phyloP scores from a whole-genome alignment of 257 asterid species.

The Coffea eugenioides region DNA sequence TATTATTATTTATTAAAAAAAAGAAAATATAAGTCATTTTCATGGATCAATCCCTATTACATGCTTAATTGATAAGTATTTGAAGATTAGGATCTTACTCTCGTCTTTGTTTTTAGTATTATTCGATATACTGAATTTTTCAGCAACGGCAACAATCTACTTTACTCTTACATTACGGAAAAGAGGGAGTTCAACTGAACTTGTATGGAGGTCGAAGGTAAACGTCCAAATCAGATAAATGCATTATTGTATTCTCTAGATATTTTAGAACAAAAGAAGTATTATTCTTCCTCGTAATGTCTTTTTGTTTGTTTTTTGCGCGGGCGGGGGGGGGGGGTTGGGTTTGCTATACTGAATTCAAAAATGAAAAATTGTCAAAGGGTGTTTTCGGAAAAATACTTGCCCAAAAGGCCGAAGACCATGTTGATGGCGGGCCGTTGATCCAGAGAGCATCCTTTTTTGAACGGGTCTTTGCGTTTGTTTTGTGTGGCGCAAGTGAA shows the following conservation, averaged over 20 bases:
- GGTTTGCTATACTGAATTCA: not conserved
- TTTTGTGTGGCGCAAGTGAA: conserved; percentile 21
- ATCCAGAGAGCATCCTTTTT: not conserved
- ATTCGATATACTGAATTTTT: no score
- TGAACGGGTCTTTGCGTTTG: not conserved
- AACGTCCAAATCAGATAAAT: no score
- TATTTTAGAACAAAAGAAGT: no score
- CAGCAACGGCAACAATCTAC: no score
- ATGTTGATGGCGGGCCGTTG: not conserved
- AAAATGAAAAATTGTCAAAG: not conserved
- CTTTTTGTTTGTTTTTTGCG: no score
- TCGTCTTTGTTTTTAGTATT: not conserved
- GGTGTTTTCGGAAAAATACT: not conserved
- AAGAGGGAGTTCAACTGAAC: no score
- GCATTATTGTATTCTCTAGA: no score
- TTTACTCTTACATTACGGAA: no score
- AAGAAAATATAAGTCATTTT: not conserved
- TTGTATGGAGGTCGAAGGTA: no score
- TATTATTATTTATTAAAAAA: not conserved
- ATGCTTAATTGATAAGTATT: not conserved
- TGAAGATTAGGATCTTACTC: not conserved
- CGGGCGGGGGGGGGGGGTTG: no score
- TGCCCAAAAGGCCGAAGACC: no score
- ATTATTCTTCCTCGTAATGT: no score
- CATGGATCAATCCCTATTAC: not conserved